These are phyloP conservation scores for Rhizopogon sp. DNA, from an alignment of 768 basidiomycete species.

Conservation along the genomic window DNA sequence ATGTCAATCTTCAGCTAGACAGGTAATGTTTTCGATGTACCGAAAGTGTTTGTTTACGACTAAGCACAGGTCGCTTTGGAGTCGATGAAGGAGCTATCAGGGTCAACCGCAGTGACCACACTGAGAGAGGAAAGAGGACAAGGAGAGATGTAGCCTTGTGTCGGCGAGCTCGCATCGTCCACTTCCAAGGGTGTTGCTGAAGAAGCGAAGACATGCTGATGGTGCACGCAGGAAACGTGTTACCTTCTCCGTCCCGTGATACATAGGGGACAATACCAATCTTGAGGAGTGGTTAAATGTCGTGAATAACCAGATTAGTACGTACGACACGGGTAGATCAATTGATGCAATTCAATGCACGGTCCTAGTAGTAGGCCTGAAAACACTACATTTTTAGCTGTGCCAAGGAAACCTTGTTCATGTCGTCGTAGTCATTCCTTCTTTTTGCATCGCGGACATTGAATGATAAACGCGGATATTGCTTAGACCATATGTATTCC, in stretches of 20 bases:
- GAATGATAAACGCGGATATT: too few species aligned
- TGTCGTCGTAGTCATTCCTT: too few species aligned
- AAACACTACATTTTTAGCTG: background rate
- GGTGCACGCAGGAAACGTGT: slow-evolving; percentile 24
- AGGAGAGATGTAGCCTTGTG: slow-evolving; percentile 1
- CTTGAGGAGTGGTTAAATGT: background rate
- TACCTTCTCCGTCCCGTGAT: slow-evolving; percentile 8
- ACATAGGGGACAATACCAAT: background rate
- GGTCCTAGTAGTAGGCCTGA: background rate
- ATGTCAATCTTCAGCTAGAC: slow-evolving; percentile 7
- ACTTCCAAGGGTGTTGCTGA: slow-evolving; percentile 17
- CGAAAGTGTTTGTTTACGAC: slow-evolving; percentile 24
- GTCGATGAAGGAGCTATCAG: slow-evolving; percentile 8
- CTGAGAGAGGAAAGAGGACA: slow-evolving; percentile 15
- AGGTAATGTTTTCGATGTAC: slow-evolving; percentile 18
- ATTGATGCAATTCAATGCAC: background rate
- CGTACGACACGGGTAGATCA: background rate
- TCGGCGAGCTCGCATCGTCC: slow-evolving; percentile 26
- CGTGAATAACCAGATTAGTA: background rate
- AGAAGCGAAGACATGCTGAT: slow-evolving; percentile 20
- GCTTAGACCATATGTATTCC: too few species aligned
- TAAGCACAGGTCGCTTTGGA: slow-evolving; percentile 22
- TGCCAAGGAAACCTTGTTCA: background rate
- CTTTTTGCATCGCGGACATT: too few species aligned
- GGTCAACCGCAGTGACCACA: background rate